Conservation (phyloP, 495 filamentous ascomycete genomes). For the Aspergillus taichungensis region DNA sequence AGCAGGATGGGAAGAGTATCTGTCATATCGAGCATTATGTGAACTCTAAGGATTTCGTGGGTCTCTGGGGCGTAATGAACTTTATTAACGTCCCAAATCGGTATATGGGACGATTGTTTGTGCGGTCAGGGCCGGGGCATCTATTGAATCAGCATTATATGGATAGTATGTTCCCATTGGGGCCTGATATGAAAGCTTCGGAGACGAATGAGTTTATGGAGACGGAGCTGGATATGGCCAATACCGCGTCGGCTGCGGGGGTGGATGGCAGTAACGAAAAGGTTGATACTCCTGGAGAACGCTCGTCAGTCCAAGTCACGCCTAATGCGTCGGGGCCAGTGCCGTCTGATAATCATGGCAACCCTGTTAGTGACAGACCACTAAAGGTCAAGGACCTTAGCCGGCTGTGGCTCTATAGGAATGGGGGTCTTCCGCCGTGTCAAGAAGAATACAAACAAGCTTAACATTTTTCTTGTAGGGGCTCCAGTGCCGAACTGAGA, state of each 20-base stretch:
- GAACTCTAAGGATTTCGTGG: constrained; percentile 67
- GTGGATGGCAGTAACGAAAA: background rate
- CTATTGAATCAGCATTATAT: constrained; percentile 76
- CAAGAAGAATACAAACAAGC: background rate
- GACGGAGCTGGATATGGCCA: constrained; percentile 7
- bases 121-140: constrained; percentile 59
- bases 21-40: constrained; percentile 80
- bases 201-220: constrained; percentile 31
- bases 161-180: constrained; percentile 60
- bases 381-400: constrained; percentile 59
- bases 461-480: too few species aligned
- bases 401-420: constrained; percentile 64
- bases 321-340: too few species aligned
- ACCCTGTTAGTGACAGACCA: background rate
- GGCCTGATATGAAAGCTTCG: constrained; percentile 16
- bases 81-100: constrained; percentile 43
- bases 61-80: constrained; percentile 64
- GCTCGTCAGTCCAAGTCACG: background rate
- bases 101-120: constrained; percentile 70
- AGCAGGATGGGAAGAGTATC: constrained; percentile 31
- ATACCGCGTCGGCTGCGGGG: background rate
- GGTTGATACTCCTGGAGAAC: background rate
- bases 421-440: constrained; percentile 47
- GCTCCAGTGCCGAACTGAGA: too few species aligned
- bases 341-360: background rate